These are phyloP conservation scores for Penicillium manginii DNA, from an alignment of 495 filamentous ascomycete species.

Conservation along the genomic window DNA sequence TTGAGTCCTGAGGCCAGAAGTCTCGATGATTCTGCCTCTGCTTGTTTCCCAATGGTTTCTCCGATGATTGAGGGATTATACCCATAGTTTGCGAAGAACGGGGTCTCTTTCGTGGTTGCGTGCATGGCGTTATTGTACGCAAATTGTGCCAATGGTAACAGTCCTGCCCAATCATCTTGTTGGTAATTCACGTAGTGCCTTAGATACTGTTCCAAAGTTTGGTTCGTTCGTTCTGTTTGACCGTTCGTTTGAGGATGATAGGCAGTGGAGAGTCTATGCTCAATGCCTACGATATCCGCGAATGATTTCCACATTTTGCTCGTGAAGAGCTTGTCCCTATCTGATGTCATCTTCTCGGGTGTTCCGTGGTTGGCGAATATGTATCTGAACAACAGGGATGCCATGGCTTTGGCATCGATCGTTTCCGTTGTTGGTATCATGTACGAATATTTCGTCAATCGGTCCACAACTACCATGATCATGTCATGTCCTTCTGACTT, in stretches of 20 bases:
- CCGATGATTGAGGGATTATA: conserved; percentile 1
- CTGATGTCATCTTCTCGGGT: neutral
- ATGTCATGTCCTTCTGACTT: conserved; percentile 7
- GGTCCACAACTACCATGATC: conserved; percentile 6
- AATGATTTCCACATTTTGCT: neutral
- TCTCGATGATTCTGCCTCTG: neutral
- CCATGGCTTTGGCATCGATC: neutral
- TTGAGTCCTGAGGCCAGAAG: neutral
- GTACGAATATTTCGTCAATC: neutral
- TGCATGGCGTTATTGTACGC: conserved; percentile 22
- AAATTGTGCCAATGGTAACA: conserved; percentile 31
- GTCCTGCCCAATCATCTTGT: conserved; percentile 33
- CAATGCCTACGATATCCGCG: neutral
- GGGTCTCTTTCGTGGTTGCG: conserved; percentile 2
- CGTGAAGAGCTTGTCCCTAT: conserved; percentile 1
- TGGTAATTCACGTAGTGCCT: conserved; percentile 29
- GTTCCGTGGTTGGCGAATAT: neutral
- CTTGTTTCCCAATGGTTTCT: neutral
- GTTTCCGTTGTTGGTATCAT: neutral
- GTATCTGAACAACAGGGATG: neutral
- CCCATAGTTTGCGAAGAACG: conserved; percentile 26
- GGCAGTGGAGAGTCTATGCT: conserved; percentile 22
- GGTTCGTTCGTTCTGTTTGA: conserved; percentile 30
- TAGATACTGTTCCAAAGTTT: conserved; percentile 27
- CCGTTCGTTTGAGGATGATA: conserved; percentile 35